Base-by-base conservation (phyloP, 331 rosid genomes). In the Cydonia oblonga region DNA sequence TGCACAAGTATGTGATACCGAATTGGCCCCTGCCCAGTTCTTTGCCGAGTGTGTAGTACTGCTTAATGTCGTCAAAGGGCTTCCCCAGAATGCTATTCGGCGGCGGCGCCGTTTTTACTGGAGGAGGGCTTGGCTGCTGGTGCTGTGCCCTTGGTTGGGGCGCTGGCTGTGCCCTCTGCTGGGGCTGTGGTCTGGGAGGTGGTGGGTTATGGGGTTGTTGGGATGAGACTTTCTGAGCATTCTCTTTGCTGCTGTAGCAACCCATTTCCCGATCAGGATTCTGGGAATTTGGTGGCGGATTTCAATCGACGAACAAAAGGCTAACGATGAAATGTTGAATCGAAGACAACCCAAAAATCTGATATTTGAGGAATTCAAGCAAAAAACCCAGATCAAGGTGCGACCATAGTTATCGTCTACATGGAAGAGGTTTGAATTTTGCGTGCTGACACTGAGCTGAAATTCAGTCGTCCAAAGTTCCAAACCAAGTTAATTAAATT, bases 11-110 rank as follows among this genome's bases (percentile, higher is more conserved):
- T 3, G 95, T 93, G 30, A 93, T 83, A 53, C 98, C 98, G 69
- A 86, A 93, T 76, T 93, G 98, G 6, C 98, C 98, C 49, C 98
- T 78, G 7, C 97, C 98, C 70, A 93, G 72, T 76, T 93, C 98
- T 57, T 86, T 90, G 2, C 98, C 95, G 24, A 93, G 71, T 49
- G 86, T 84, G 75, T 93, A 93, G 81, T 77, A 56, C 33, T 80
- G 75, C 71, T 78, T 90, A 7, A 93, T 79, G 61, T 90, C 97
- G 11, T 87, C 92, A 65, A 82, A 82, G 70, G 96, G 90, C 68
- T 86, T 87, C 1, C 89, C 93, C 7, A 93, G 83, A 54, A 90
- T 86, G 46, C 90, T 79, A n/a, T 83, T 88, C 7, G 78, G 66
- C 42, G 72, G 90, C 23, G 64, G 76, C 12, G 83, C 25, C 18